These are phyloP conservation scores for Crassisporium funariophilum DNA, from an alignment of 768 basidiomycete species.

Conservation along the genomic window DNA sequence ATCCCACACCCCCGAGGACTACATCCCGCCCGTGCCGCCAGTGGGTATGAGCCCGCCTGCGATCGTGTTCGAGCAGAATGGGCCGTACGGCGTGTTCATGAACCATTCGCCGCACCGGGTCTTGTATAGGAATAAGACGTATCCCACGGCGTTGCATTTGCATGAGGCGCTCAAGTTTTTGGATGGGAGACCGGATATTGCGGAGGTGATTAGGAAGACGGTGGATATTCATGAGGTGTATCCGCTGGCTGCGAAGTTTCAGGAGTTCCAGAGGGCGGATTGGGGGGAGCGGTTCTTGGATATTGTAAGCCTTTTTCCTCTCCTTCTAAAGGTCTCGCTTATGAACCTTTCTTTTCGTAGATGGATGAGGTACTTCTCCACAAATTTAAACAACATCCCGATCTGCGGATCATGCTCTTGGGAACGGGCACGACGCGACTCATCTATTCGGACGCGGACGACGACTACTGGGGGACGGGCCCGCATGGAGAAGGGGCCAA, in stretches of 20 bases:
- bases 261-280: slow-evolving; percentile 46
- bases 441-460: slow-evolving; percentile 54
- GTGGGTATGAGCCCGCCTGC: slow-evolving; percentile 25
- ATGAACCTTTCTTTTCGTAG: slow-evolving; percentile 37
- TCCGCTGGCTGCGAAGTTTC: slow-evolving; percentile 30
- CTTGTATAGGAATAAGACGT: slow-evolving; percentile 52
- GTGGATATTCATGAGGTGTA: slow-evolving; percentile 38
- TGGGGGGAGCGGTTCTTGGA: slow-evolving; percentile 57
- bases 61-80: slow-evolving; percentile 46
- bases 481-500: slow-evolving; percentile 49
- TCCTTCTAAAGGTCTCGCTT: not conserved
- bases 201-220: slow-evolving; percentile 55
- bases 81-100: slow-evolving; percentile 50
- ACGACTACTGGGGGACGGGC: slow-evolving; percentile 73
- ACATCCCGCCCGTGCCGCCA: slow-evolving; percentile 22
- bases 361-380: slow-evolving; percentile 67
- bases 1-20: too few species aligned
- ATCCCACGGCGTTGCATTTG: slow-evolving; percentile 75
- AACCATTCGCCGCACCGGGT: slow-evolving; percentile 70
- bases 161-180: slow-evolving; percentile 75
- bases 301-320: slow-evolving; percentile 40
- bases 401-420: slow-evolving; percentile 55
- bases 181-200: slow-evolving; percentile 49
- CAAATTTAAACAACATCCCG: slow-evolving; percentile 74
- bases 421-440: slow-evolving; percentile 52